Base-by-base conservation (phyloP, 1,284 basidiomycete species). In the Tylopilus sp. region DNA sequence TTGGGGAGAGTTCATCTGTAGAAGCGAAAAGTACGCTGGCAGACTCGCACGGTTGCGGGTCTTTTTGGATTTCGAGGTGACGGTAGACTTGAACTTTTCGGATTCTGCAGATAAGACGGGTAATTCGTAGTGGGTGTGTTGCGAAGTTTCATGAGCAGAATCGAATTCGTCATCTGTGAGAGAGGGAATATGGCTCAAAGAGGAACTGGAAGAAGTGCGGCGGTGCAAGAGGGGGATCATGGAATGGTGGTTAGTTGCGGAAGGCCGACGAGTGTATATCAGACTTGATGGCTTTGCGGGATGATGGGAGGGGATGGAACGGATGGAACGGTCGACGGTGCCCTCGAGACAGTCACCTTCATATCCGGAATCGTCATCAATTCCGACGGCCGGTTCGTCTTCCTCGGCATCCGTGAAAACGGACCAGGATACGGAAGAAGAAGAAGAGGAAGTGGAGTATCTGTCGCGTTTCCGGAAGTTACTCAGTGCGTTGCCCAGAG, bases 21-120 rank as follows among this genome's bases (percentile, higher is more conserved):
- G 74, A 51, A 87, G 74, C 41, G 85, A 86, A 65, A 89, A 89
- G 68, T 82, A 87, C 9, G 84, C 80, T 15, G 86, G 86, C 37
- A 89, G 76, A 61, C 82, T 86, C 43, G 82, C 81, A 63, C 86
- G 82, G 64, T 82, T 85, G 57, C 79, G 79, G 58, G 68, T 72
- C 56, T 74, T 78, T 64, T 73, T 77, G 33, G 70, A 48, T 67
- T 77, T 81, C 28, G 64, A 58, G 31, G 72, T 71, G 34, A 73
- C 54, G n/a, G 71, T 72, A 15, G 60, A 64, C 46, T 48, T 70
- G 59, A 59, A 56, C 55, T 60, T 68, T 51, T 64, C 66, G 41
- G 57, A 60, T 31, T 68, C 65, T 45, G 64, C 61, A 21, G 57
- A 57, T 30, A 59, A 57, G 53, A 46, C 40, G n/a, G 60, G 50